Conservation (phyloP, 1,139 yeast species). For the Yamadazyma trypodendri region DNA sequence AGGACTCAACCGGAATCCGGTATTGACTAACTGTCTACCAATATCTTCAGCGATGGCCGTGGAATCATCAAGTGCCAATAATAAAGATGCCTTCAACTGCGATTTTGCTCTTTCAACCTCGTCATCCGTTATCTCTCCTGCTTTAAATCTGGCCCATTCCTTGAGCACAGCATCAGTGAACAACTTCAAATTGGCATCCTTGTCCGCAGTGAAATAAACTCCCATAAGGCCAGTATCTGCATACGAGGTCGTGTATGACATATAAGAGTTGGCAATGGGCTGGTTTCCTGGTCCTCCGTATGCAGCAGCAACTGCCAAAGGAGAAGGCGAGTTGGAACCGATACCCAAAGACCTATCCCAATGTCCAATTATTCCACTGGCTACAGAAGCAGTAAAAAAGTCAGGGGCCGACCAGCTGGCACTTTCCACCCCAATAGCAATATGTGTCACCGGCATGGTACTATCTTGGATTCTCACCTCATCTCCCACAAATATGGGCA, state of each 20-base stretch:
- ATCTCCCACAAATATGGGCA: slow-evolving; percentile 82
- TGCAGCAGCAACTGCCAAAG: slow-evolving; percentile 74
- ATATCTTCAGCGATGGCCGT: slow-evolving; percentile 97
- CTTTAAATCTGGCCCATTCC: slow-evolving; percentile 86
- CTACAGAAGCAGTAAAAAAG: slow-evolving; percentile 91
- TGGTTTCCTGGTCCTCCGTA: slow-evolving; percentile 51
- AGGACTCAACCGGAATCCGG: slow-evolving; percentile 87
- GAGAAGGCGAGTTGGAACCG: slow-evolving; percentile 70
- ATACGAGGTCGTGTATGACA: slow-evolving; percentile 96
- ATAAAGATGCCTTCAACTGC: slow-evolving; percentile 87
- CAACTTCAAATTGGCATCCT: slow-evolving; percentile 61
- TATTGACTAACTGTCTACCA: slow-evolving; percentile 94
- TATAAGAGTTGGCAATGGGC: slow-evolving; percentile 85
- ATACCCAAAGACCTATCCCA: slow-evolving; percentile 94
- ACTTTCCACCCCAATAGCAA: slow-evolving; percentile 96
- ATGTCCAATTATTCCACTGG: slow-evolving; percentile 94
- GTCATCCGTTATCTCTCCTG: slow-evolving; percentile 72
- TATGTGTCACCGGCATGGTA: slow-evolving; percentile 83
- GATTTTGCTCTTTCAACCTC: slow-evolving; percentile 95
- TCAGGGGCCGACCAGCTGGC: slow-evolving; percentile 97
- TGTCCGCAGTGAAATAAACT: slow-evolving; percentile 83
- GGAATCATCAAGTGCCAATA: slow-evolving; percentile 88
- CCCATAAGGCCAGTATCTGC: slow-evolving; percentile 99
- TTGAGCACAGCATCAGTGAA: slow-evolving; percentile 71
- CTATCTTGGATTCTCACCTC: slow-evolving; percentile 84